These are phyloP conservation scores for Penicillium sclerotiorum DNA, from an alignment of 2,329 filamentous ascomycete genomes.

Conservation along the genomic window DNA sequence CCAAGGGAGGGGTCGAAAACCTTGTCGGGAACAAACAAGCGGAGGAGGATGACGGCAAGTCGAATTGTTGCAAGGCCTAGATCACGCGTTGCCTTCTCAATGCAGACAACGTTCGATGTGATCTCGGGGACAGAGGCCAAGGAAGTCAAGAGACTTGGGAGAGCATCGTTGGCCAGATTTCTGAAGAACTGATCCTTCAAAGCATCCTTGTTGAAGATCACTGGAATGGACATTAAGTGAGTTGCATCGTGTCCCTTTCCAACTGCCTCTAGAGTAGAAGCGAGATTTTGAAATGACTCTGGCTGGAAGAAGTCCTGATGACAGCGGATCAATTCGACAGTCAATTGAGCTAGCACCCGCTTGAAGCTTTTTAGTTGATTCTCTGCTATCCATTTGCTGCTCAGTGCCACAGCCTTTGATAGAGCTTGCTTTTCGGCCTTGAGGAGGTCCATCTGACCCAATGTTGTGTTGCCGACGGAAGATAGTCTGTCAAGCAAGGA, in stretches of 20 bases:
- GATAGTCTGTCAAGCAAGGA: constrained; percentile 61
- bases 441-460: constrained; percentile 64
- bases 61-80: constrained; percentile 71
- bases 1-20: constrained; percentile 76
- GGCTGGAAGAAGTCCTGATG: constrained; percentile 40
- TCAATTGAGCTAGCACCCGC: constrained; percentile 46
- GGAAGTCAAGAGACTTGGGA: constrained; percentile 32
- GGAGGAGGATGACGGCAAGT: constrained; percentile 72
- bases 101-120: constrained; percentile 4
- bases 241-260: constrained; percentile 22
- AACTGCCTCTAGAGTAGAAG: constrained; percentile 27
- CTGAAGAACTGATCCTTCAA: constrained; percentile 40
- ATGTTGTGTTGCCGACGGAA: constrained; percentile 54
- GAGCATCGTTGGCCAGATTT: constrained; percentile 30
- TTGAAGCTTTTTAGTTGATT: constrained; percentile 57
- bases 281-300: constrained; percentile 27
- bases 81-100: constrained; percentile 31
- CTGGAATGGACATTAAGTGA: constrained; percentile 13
- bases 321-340: constrained; percentile 36
- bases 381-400: constrained; percentile 53
- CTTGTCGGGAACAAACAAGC: constrained; percentile 82
- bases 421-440: constrained; percentile 67
- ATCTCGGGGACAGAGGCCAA: constrained; percentile 15
- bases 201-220: constrained; percentile 25
- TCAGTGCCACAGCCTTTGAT: constrained; percentile 56